Evolutionary conservation across 2,329 filamentous ascomycete species (phyloP).

Genomic region (Sclerotinia minor): DNA sequence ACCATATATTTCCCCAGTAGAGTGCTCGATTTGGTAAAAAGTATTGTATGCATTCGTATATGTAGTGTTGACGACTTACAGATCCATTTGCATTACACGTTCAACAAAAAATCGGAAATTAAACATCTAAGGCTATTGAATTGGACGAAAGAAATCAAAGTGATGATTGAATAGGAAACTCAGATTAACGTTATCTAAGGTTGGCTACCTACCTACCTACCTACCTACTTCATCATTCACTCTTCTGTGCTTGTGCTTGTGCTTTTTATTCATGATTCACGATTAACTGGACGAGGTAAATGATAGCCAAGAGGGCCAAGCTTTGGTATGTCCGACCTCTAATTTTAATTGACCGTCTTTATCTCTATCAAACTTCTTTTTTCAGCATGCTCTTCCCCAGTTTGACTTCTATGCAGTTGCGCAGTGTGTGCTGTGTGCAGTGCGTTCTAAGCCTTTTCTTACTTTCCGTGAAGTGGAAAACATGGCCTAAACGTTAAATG

Average conservation of each 20-base stretch:
- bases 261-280: conserved; percentile 13
- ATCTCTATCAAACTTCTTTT: background rate
- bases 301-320: conserved; percentile 20
- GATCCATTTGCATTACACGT: background rate
- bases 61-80: background rate
- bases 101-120: conserved; percentile 14
- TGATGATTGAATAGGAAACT: background rate
- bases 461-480: background rate
- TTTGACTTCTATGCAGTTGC: background rate
- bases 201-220: too few species aligned
- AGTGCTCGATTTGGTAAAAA: background rate
- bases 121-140: background rate
- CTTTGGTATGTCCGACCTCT: conserved; percentile 9
- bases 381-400: background rate
- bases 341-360: conserved; percentile 6
- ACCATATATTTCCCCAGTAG: conserved; percentile 5
- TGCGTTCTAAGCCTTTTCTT: background rate
- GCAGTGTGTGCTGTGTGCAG: too few species aligned
- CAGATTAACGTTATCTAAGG: background rate
- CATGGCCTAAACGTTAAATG: background rate
- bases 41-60: background rate
- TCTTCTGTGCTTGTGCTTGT: background rate
- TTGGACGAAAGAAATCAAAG: background rate
- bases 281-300: background rate
- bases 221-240: too few species aligned